Evolutionary conservation across 805 yeast genomes (phyloP).

Genomic region (Candida montana): DNA sequence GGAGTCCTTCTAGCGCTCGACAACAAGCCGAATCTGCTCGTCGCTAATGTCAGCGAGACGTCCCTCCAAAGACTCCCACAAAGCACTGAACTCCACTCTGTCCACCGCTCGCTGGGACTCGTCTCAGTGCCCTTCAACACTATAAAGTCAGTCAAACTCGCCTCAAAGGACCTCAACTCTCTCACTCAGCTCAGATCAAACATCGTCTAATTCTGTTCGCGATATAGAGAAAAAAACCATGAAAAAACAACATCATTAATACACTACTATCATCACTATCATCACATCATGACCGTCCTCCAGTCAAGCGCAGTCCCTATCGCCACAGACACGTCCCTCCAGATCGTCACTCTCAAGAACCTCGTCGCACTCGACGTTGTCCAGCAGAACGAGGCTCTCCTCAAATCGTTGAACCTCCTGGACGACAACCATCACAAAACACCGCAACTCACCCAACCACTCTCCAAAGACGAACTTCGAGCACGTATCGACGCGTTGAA

Average conservation of each 20-base stretch:
- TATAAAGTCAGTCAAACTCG: conserved; percentile 13
- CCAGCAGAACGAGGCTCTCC: conserved; percentile 20
- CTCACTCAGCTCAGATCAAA: conserved; percentile 14
- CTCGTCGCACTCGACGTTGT: conserved; percentile 23
- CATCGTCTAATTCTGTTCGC: conserved; percentile 11
- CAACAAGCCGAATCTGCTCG: conserved; percentile 22
- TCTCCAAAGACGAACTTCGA: conserved; percentile 11
- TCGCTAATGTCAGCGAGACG: conserved; percentile 18
- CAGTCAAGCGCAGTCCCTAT: conserved; percentile 20
- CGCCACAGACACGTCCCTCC: conserved; percentile 12
- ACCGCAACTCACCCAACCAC: not conserved
- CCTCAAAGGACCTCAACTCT: conserved; percentile 15
- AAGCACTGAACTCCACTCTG: conserved; percentile 3
- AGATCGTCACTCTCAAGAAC: conserved; percentile 24
- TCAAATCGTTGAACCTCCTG: conserved; percentile 13
- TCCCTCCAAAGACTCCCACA: not conserved
- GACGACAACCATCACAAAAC: conserved; percentile 12
- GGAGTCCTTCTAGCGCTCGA: conserved; percentile 24
- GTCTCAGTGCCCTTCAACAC: conserved; percentile 21
- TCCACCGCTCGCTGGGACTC: conserved; percentile 16
- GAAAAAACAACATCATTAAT: not conserved
- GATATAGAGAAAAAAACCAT: no score
- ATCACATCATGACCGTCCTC: conserved; percentile 14
- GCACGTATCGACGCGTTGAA: conserved; percentile 8
- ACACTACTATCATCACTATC: not conserved